Base-by-base conservation (phyloP, 768 basidiomycete genomes). In the Auriscalpium orientale region DNA sequence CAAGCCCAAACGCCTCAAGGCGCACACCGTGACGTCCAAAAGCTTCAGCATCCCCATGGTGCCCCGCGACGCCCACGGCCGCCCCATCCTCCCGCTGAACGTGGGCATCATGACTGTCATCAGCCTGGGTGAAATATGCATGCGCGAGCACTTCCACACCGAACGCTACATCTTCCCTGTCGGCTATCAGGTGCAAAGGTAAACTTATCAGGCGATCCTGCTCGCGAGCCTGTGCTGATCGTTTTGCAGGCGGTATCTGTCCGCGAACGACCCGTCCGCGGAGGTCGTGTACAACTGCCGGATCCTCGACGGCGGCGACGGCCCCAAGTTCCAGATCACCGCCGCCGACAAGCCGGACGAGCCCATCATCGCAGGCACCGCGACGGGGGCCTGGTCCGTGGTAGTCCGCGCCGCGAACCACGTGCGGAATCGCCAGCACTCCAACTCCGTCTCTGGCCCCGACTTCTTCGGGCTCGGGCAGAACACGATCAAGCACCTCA, bases 161-260 rank as follows among this genome's bases (percentile, higher is more conserved):
- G 89, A 92, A 67, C 75, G 91, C 52, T 92, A 92, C 66, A 92
- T 93, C 60, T 93, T 90, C 64, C 91, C 91, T 10, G 85, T 91
- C 43, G 89, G 89, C 15, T 92, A 91, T 66, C 87, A 89, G 65
- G 87, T 90, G 6, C 86, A 83, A 4, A 79, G 89, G 89, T 87
- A 44, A 49, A 18, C 16, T n/a, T 38, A 56, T 36, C 43, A 36
- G 46, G 28, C 54, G 33, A 45, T 20, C 20, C 35, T 50, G 38
- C 35, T 53, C 51, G 20, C 46, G 34, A 36, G n/a, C 53, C 45
- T 55, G 51, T 58, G 55, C 13, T 47, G 47, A 56, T 22, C 59
- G 9, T 51, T 51, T 51, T 20, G 8, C 59, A 91, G 90, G 58
- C 85, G 87, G 21, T 93, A 91, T 65, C 75, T 85, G 20, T 92